Evolutionary conservation across 2,329 filamentous ascomycete species (phyloP), one percentile per base, ranked within the genome.

Genomic region (Aspergillus clavatus): DNA sequence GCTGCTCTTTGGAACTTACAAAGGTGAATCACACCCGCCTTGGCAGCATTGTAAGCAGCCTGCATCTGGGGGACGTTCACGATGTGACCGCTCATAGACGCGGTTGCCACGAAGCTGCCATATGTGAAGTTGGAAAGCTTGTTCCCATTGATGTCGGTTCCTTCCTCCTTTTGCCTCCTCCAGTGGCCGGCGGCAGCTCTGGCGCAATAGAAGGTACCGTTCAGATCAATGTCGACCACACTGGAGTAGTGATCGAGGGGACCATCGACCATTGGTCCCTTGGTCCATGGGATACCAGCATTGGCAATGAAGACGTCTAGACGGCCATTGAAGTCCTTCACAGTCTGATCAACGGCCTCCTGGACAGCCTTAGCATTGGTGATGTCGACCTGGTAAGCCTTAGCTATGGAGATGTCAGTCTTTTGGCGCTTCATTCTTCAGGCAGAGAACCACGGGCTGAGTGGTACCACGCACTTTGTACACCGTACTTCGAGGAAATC

Each of bases 231-330:
- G 38, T 74, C 71, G 54, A 89, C 75, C 29, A 91, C 83, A 49
- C 81, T 78, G 40, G 76, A 75, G 69, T 86, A 87, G 57, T 81
- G 78, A 14, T 81, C 76, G 14, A 83, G 61, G 4, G 79, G 70
- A 19, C 82, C 84, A 50, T 87, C 82, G 27, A 87, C 73, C 61
- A 85, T 81, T 7, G 81, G 63, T 0, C 84, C 83, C 47, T 87
- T 75, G 2, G 78, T 82, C 85, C 85, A 90, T 0, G 82, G 77
- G 42, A 89, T 82, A 41, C 86, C 86, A 11, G 83, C 83, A 62
- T 93, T 91, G 55, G 87, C 86, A 36, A 90, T 80, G 57, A 91
- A 89, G 54, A 89, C 74, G 58, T 90, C 87, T 7, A 91, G 78
- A 4, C 85, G 80, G 47, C 83, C 83, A 60, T 85, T 82, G 69